Conservation (phyloP, 2,329 filamentous ascomycete species). For the Fusarium secorum region DNA sequence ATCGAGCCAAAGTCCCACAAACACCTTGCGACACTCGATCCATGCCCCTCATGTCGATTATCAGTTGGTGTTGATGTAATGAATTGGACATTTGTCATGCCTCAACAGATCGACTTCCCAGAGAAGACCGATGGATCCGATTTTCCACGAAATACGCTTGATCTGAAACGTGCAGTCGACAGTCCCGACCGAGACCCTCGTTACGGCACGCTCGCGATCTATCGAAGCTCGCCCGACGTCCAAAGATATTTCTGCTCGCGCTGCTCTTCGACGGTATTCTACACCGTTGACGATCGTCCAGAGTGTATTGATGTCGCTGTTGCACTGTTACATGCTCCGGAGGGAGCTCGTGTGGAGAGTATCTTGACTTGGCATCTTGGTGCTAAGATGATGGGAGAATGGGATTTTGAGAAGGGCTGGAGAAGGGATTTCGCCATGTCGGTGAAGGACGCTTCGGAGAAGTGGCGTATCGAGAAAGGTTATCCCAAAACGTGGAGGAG, state of each 20-base stretch:
- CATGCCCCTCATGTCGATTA: constrained; percentile 57
- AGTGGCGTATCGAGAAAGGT: constrained; percentile 25
- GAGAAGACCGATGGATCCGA: neutral
- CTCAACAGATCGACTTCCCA: constrained; percentile 50
- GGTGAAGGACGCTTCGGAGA: constrained; percentile 30
- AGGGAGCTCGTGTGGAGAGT: constrained; percentile 57
- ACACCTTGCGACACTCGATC: constrained; percentile 50
- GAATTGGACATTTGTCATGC: constrained; percentile 54
- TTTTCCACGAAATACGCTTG: constrained; percentile 22
- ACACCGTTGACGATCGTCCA: constrained; percentile 49
- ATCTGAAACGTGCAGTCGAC: constrained; percentile 48
- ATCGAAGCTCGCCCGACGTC: constrained; percentile 53
- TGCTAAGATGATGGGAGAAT: constrained; percentile 1
- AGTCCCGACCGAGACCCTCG: constrained; percentile 43
- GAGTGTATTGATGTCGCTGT: constrained; percentile 54
- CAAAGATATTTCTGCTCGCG: constrained; percentile 58
- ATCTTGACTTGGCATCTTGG: constrained; percentile 54
- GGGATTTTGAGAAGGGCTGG: constrained; percentile 29
- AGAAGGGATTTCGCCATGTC: constrained; percentile 13
- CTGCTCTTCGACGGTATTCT: constrained; percentile 59
- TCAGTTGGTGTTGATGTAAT: constrained; percentile 53
- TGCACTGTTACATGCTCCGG: constrained; percentile 53
- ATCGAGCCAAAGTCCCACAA: constrained; percentile 55
- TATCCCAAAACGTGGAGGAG: constrained; percentile 23
- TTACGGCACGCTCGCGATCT: constrained; percentile 54